Evolutionary conservation across 2,329 filamentous ascomycete species (phyloP).

Genomic region (Cladophialophora immunda): DNA sequence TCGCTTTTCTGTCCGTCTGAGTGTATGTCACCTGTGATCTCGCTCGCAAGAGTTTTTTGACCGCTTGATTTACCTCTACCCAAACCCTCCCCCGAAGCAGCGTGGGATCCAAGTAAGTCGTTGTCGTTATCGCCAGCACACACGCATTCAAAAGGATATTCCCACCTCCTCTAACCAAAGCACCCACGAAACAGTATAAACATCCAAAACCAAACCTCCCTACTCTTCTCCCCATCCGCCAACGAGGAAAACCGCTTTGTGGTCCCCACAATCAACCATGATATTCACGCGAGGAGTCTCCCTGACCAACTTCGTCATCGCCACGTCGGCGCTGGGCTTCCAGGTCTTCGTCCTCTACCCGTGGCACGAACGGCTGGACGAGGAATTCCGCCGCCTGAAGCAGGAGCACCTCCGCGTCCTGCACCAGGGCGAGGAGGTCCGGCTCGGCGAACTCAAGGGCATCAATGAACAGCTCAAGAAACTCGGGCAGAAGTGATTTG

Average conservation of each 20-base stretch:
- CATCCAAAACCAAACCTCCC: neutral
- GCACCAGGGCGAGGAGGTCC: slow-evolving; percentile 37
- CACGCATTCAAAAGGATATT: neutral
- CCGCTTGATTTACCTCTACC: slow-evolving; percentile 1
- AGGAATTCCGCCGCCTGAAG: slow-evolving; percentile 67
- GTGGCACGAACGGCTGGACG: slow-evolving; percentile 73
- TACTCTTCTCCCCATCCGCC: neutral
- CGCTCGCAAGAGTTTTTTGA: slow-evolving; percentile 6
- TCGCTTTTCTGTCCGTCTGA: slow-evolving; percentile 4
- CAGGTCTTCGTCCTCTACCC: slow-evolving; percentile 76
- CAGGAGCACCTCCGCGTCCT: slow-evolving; percentile 61
- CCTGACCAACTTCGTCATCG: slow-evolving; percentile 72
- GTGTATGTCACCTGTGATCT: neutral
- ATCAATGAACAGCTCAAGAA: slow-evolving; percentile 32
- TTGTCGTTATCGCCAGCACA: neutral
- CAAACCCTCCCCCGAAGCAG: neutral
- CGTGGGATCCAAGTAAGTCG: neutral
- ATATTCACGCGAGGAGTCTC: slow-evolving; percentile 63
- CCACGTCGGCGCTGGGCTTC: slow-evolving; percentile 70
- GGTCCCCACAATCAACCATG: slow-evolving; percentile 44
- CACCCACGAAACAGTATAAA: neutral
- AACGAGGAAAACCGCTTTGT: neutral
- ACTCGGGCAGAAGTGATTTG: slow-evolving; percentile 10
- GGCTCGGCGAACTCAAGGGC: slow-evolving; percentile 28
- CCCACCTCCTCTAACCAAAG: neutral